These are phyloP conservation scores for Suhomyces kunorum DNA, from an alignment of 1,139 yeast genomes.

Conservation along the genomic window DNA sequence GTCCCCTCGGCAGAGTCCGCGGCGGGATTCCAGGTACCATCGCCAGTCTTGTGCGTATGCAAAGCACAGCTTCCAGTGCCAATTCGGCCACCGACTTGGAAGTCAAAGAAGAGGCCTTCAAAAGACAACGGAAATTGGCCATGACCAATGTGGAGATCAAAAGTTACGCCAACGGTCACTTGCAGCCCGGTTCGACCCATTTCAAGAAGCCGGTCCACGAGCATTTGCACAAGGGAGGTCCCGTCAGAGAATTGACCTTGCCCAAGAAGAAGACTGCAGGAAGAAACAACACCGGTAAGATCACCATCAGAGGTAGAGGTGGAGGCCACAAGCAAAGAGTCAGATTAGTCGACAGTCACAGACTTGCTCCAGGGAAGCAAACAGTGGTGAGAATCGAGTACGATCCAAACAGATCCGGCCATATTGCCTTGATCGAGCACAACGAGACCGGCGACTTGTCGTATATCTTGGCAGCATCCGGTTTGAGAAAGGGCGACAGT, in stretches of 20 bases:
- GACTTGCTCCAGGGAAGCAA: slow-evolving; percentile 70
- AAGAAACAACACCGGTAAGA: slow-evolving; percentile 84
- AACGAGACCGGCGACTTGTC: slow-evolving; percentile 61
- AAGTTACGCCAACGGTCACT: slow-evolving; percentile 66
- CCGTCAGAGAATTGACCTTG: slow-evolving; percentile 72
- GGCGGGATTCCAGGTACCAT: slow-evolving; percentile 6
- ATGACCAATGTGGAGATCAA: slow-evolving; percentile 72
- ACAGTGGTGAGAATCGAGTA: slow-evolving; percentile 87
- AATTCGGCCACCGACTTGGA: slow-evolving; percentile 65
- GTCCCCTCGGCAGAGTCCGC: slow-evolving; percentile 8
- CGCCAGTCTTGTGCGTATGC: slow-evolving; percentile 8
- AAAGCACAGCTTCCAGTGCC: slow-evolving; percentile 2
- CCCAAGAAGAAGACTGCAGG: slow-evolving; percentile 80
- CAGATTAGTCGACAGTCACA: slow-evolving; percentile 75
- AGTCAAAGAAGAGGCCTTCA: slow-evolving; percentile 70
- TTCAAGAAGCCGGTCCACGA: slow-evolving; percentile 85
- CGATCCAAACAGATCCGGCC: slow-evolving; percentile 94
- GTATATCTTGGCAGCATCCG: slow-evolving; percentile 89
- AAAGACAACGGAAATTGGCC: slow-evolving; percentile 71
- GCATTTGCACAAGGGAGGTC: slow-evolving; percentile 83
- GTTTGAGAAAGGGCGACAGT: slow-evolving; percentile 86
- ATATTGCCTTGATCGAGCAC: slow-evolving; percentile 82
- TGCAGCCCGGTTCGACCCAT: slow-evolving; percentile 89
- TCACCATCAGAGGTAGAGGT: slow-evolving; percentile 93
- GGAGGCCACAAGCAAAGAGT: slow-evolving; percentile 94